Base-by-base conservation (phyloP, 2,329 filamentous ascomycete genomes). In the Karstenula rhodostoma region DNA sequence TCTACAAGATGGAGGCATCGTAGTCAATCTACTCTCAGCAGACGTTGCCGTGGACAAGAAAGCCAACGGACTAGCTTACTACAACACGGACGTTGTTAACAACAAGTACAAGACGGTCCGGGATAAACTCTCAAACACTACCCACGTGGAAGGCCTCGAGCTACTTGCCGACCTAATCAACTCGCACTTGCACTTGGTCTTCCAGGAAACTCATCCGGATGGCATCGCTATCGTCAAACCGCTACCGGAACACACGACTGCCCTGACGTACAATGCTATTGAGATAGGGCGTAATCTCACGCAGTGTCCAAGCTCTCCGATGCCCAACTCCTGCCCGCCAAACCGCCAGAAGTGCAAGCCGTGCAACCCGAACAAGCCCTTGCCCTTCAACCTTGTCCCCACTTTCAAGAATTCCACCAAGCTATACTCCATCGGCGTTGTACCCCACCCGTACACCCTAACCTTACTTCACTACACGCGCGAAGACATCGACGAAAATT, bases 381-480 rank as follows among this genome's bases (percentile, higher is more conserved):
- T 93, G 78, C 86, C 85, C 54, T 85, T 96, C 66, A 82, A 84
- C n/a, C 90, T 89, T 0, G 86, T 88, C 2, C 79, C 85, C 3
- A 80, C 84, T 19, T 95, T 92, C 77, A 85, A 85, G 57, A 97
- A 97, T 77, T 85, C 84, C 4, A 89, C 89, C 15, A 83, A 83
- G 1, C 74, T 90, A 17, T 98, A 93, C 80, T 93, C 90, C 2
- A 91, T 99, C 64, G 93, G 90, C 60, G 91, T 89, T 0, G 90
- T 98, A 13, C 94, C 94, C 0, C 95, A 99, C 75, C 95, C 95
- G 0, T 96, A 93, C 81, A 97, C 94, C 1, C 83, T 93, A 44
- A 86, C 89, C 56, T 86, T 88, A 13, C 82, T 98, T 19, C 84
- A 87, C 60, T 84, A 87, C 64, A 84, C 73, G 2, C 72, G 87